Conservation (phyloP, 2,329 filamentous ascomycete species). For the Microascus cirrosus region DNA sequence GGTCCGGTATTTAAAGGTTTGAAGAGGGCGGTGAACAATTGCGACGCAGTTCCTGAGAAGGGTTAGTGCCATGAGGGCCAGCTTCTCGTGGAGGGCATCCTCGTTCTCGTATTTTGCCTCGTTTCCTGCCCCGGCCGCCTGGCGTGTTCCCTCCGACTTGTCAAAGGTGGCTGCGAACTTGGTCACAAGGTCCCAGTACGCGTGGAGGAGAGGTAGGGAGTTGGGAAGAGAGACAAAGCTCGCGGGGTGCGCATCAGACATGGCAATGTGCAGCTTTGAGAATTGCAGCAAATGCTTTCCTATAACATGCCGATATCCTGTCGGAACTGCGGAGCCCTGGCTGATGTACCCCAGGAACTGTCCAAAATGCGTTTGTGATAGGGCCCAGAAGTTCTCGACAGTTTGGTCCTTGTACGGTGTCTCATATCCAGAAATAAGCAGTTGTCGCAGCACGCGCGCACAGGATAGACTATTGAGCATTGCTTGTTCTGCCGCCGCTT, state of each 20-base stretch:
- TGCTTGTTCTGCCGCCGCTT: conserved; percentile 45
- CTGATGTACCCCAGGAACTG: conserved; percentile 57
- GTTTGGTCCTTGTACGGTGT: conserved; percentile 68
- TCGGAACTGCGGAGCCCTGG: conserved; percentile 40
- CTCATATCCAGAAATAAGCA: conserved; percentile 75
- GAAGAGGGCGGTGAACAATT: conserved; percentile 70
- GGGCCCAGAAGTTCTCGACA: conserved; percentile 68
- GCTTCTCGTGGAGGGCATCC: conserved; percentile 60
- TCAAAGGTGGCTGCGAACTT: conserved; percentile 67
- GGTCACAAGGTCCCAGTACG: conserved; percentile 77
- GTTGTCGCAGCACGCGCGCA: conserved; percentile 68
- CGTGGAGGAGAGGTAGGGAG: conserved; percentile 63
- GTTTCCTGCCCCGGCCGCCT: conserved; percentile 19
- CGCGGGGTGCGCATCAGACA: conserved; percentile 68
- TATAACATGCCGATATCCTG: conserved; percentile 48
- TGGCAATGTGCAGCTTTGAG: conserved; percentile 81
- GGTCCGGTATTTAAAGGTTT: conserved; percentile 75
- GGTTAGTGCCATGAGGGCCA: conserved; percentile 74
- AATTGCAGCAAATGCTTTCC: conserved; percentile 84
- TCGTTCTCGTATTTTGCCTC: conserved; percentile 39
- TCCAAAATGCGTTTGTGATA: conserved; percentile 69
- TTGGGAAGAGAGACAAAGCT: conserved; percentile 76
- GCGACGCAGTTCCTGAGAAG: conserved; percentile 73
- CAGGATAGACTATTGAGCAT: conserved; percentile 69
- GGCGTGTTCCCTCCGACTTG: conserved; percentile 44